phyloP scores from a whole-genome alignment of 1,284 basidiomycete species.

The Neotropicomus parvogracilis region DNA sequence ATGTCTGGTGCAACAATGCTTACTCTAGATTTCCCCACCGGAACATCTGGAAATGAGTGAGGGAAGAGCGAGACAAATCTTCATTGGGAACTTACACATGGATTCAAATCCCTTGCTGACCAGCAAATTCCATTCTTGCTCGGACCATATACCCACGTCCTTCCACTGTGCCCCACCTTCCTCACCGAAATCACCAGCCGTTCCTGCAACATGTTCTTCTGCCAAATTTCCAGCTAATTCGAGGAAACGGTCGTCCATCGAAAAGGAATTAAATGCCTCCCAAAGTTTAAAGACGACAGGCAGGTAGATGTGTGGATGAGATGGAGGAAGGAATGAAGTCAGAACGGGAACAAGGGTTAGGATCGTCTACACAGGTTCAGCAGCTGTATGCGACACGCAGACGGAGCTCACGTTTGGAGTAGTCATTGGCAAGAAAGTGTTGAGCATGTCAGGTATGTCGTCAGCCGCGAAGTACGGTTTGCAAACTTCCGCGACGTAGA shows the following conservation, averaged over 20 bases:
- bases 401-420: constrained; percentile 25
- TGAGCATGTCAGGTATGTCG: constrained; percentile 88
- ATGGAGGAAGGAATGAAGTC: constrained; percentile 74
- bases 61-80: constrained; percentile 41
- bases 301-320: constrained; percentile 65
- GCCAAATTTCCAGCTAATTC: constrained; percentile 76
- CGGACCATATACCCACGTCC: constrained; percentile 86
- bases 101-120: constrained; percentile 85
- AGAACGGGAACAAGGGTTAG: constrained; percentile 69
- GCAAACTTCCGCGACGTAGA: constrained; percentile 75
- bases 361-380: constrained; percentile 43
- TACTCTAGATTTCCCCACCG: constrained; percentile 66
- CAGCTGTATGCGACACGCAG: background rate
- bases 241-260: constrained; percentile 83
- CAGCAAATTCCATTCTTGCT: constrained; percentile 81
- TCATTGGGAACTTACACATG: constrained; percentile 60
- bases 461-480: constrained; percentile 90
- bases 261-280: constrained; percentile 80
- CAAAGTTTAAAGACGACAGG: constrained; percentile 77
- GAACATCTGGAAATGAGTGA: constrained; percentile 57
- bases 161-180: constrained; percentile 61
- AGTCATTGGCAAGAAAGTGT: constrained; percentile 59
- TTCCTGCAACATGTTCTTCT: constrained; percentile 73
- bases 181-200: constrained; percentile 46
- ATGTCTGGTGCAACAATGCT: constrained; percentile 11